Percentiles rank a stretch among this genome's conserved stretches.
Conservation (phyloP, 305 asterid species). For the Fraxinus sp. region DNA sequence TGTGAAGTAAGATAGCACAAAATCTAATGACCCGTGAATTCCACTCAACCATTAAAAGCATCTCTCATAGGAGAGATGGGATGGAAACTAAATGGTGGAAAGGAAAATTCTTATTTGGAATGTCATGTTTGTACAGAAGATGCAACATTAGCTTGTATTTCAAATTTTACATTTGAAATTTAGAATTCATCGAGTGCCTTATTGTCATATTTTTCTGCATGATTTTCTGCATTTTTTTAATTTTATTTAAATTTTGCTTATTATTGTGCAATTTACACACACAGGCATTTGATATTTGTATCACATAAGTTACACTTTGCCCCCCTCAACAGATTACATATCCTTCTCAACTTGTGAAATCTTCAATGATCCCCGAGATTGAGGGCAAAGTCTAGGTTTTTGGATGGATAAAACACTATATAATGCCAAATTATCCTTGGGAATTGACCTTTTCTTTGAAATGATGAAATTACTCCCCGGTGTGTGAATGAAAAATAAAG, state of each 20-base stretch:
- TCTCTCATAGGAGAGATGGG: not conserved
- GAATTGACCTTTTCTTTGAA: not conserved
- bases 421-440: not conserved
- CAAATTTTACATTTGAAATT: not conserved
- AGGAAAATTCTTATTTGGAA: slow-evolving; percentile 1
- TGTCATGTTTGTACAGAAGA: slow-evolving; percentile 13
- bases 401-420: not conserved
- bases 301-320: not conserved
- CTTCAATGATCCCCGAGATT: not conserved
- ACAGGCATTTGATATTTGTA: not conserved
- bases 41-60: not conserved
- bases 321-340: not conserved
- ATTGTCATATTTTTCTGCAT: not conserved
- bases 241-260: not conserved
- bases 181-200: not conserved
- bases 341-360: not conserved
- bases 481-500: not conserved
- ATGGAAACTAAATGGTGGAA: not conserved
- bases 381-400: not conserved
- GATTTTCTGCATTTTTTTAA: slow-evolving; percentile 8
- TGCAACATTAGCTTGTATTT: not conserved
- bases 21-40: slow-evolving; percentile 14
- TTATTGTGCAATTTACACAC: not conserved
- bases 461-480: not conserved
- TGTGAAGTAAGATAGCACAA: slow-evolving; percentile 4